A percentile compares a stretch with the other conserved stretches of the same genome.
Evolutionary conservation across 2,329 filamentous ascomycete genomes (phyloP).

Genomic region (Thielaviopsis populi): DNA sequence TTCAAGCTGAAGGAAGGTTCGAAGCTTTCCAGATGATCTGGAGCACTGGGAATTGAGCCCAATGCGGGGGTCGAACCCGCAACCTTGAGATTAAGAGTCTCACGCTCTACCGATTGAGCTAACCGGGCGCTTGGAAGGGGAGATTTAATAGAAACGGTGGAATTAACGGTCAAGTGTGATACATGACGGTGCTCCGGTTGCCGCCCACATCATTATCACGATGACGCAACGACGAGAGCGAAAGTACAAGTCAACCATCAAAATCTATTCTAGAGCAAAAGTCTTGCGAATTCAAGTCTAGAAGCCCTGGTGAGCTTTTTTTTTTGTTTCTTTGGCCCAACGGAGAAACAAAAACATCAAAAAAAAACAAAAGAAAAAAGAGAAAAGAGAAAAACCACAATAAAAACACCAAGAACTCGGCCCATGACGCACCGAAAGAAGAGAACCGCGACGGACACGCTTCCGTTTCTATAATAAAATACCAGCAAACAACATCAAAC

Average conservation of each 20-base stretch:
- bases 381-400: no score
- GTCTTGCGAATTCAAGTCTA: not conserved
- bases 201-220: no score
- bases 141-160: no score
- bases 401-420: not conserved
- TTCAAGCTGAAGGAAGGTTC: not conserved
- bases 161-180: no score
- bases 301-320: not conserved
- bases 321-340: not conserved
- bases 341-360: not conserved
- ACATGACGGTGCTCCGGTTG: no score
- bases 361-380: no score
- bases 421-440: not conserved
- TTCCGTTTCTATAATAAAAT: constrained; percentile 3
- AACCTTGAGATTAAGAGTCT: constrained; percentile 46
- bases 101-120: constrained; percentile 61
- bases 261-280: not conserved
- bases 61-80: constrained; percentile 28
- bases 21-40: not conserved
- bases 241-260: not conserved
- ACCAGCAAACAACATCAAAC: not conserved
- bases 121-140: constrained; percentile 30
- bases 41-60: not conserved
- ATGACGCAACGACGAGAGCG: no score
- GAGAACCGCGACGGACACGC: constrained; percentile 1